Base-by-base conservation (phyloP, 139 green algal species). In the Chlorella sp. region DNA sequence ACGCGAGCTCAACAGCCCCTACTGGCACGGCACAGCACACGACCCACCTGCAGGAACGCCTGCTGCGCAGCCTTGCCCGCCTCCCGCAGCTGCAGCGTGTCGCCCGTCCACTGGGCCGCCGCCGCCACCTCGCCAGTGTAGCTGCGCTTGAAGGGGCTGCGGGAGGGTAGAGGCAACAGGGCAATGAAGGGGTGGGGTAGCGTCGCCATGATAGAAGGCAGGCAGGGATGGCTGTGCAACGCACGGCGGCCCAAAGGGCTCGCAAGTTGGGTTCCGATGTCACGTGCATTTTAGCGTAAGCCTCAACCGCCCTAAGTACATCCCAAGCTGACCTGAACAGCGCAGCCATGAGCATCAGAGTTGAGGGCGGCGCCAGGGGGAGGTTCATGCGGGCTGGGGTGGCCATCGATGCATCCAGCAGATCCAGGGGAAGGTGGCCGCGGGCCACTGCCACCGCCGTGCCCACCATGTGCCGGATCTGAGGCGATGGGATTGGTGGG, bases 391-490 rank as follows among this genome's bases (percentile, higher is more conserved):
- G 88, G 22, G 91, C 87, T 30, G 89, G 92, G 2, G 85, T 86
- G n/a, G 86, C 79, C 64, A 98, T 81, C 0, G 89, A 91, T 30
- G 93, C 91, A 30, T 87, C 64, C n/a, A 97, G 77, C 69, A 94
- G 86, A n/a, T 90, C 91, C 44, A 92, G 38, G 4, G 92, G 90
- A 19, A 97, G 67, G 56, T 85, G 44, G 41, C 92, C 91, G 1
- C 89, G 85, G 32, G 91, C 92, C 32, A 95, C 92, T 9, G 90
- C 88, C 48, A 95, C 89, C 43, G 92, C 95, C 16, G 90, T 81
- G 17, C 92, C 94, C 62, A 98, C 90, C 94, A 97, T 96, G 85
- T 95, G 87, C 0, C 94, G 93, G 74, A 65, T 73, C 43, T 97
- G 51, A 26, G 51, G n/a, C n/a, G n/a, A n/a, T n/a, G n/a, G n/a